Evolutionary conservation across 1,139 yeast species (phyloP), one percentile per base, ranked within the genome.

Genomic region (Kurtzmaniella quercitrusa): DNA sequence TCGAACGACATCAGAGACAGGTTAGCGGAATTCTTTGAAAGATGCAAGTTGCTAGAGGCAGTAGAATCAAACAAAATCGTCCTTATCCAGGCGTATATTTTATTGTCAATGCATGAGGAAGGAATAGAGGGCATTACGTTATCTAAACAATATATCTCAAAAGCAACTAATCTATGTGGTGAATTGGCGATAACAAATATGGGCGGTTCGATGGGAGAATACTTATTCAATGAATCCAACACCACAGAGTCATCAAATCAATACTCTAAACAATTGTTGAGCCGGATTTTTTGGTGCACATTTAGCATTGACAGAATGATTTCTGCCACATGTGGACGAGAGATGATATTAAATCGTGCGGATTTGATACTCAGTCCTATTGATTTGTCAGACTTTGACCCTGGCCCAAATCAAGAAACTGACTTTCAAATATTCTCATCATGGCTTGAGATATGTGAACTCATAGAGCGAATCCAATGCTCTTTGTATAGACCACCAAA

Each of bases 71-170:
- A 60, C 42, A 62, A 61, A 38, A 51, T 62, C n/a, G 51, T 57
- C 0, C 48, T 62, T 36, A 56, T 62, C 18, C 66, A 62, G 44
- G 39, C 63, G 1, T 61, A 47, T 39, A 44, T 60, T 21, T 46
- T 62, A 29, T 41, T 62, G 41, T 56, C 63, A 33, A 49, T 54
- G 9, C 63, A 62, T 29, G 67, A 62, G 45, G 66, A 62, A 42
- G 59, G 63, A 3, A 53, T 60, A 3, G 51, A 58, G 36, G 66
- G 66, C 1, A 51, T 64, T 0, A 51, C 54, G 7, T 40, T 48
- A 2, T 52, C 66, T 1, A 52, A 61, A 37, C 57, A 54, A 33
- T 57, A 54, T 25, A 44, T 58, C 10, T 45, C 55, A 5, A 56
- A 53, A 39, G 65, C 65, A 1, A 52, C 60, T n/a, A 52, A 48